Evolutionary conservation across 306 rosid genomes (phyloP).

Genomic region (Parietaria judaica): DNA sequence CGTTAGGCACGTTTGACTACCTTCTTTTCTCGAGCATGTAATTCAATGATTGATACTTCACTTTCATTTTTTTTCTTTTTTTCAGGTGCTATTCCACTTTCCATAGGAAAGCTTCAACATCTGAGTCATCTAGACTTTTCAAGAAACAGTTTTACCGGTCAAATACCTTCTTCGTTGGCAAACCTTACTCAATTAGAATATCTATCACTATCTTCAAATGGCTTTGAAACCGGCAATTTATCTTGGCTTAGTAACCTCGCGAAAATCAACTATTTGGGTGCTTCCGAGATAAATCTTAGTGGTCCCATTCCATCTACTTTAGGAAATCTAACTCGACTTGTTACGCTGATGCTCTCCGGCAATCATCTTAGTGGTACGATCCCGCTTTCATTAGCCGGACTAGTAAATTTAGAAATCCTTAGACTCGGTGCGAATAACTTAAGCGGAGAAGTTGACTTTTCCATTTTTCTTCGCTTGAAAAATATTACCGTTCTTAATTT

Average conservation of each 20-base stretch:
- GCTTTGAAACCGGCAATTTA: not conserved
- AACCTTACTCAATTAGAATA: slow-evolving; percentile 12
- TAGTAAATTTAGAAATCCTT: not conserved
- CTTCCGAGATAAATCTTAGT: not conserved
- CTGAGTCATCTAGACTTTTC: slow-evolving; percentile 1
- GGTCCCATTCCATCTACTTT: slow-evolving; percentile 14
- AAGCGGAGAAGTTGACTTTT: not conserved
- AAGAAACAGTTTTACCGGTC: not conserved
- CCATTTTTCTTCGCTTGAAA: too few species aligned
- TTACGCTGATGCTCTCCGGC: not conserved
- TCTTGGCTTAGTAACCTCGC: slow-evolving; percentile 8
- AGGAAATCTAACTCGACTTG: slow-evolving; percentile 18
- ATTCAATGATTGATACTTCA: too few species aligned
- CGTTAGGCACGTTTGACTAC: not conserved
- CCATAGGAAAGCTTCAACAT: slow-evolving; percentile 18
- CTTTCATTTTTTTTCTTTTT: not conserved
- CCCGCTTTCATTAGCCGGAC: slow-evolving; percentile 7
- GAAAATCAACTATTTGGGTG: not conserved
- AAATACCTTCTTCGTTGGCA: slow-evolving; percentile 6
- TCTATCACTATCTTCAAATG: not conserved
- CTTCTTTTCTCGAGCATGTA: too few species aligned
- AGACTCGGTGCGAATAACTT: slow-evolving; percentile 10
- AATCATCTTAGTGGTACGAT: slow-evolving; percentile 2
- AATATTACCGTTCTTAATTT: too few species aligned
- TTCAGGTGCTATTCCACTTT: slow-evolving; percentile 18